Percentiles rank a stretch among this genome's conserved stretches.
Evolutionary conservation across 164 flowering plant species (phyloP).

Genomic region (Macadamia integrifolia): DNA sequence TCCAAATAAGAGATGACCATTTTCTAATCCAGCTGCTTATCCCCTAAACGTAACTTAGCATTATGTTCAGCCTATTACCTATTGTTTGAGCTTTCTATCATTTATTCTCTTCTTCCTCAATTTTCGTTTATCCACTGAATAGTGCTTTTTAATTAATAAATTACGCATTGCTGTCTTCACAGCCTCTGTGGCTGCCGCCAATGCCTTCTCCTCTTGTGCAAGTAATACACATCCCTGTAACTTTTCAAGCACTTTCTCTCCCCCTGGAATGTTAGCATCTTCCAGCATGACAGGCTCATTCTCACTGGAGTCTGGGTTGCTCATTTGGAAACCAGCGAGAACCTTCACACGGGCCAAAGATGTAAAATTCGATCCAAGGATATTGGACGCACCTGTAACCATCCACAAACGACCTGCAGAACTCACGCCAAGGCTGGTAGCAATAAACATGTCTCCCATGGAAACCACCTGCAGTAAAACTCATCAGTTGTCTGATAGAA

Average conservation of each 20-base stretch:
- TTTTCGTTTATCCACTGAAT: conserved; percentile 60
- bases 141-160: conserved; percentile 70
- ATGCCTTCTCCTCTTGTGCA: conserved; percentile 35
- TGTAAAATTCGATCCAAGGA: conserved; percentile 25
- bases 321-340: conserved; percentile 32
- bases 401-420: conserved; percentile 58
- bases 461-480: conserved; percentile 48
- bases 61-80: not conserved
- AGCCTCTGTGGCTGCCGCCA: conserved; percentile 70
- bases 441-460: conserved; percentile 46
- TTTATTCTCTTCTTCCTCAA: conserved; percentile 75
- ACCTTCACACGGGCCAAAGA: conserved; percentile 59
- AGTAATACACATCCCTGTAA: conserved; percentile 64
- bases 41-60: not conserved
- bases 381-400: conserved; percentile 74
- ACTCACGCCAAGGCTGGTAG: conserved; percentile 57
- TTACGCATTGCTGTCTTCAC: conserved; percentile 70
- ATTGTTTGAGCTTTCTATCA: conserved; percentile 53
- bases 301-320: conserved; percentile 16
- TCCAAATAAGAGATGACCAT: too few relatives aligned
- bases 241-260: conserved; percentile 49
- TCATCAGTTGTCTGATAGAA: not conserved
- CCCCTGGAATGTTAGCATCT: conserved; percentile 62
- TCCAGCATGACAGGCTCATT: conserved; percentile 34
- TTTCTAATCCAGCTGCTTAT: too few relatives aligned